Evolutionary conservation across 768 basidiomycete genomes (phyloP).

Genomic region (Tricholoma matsutake): DNA sequence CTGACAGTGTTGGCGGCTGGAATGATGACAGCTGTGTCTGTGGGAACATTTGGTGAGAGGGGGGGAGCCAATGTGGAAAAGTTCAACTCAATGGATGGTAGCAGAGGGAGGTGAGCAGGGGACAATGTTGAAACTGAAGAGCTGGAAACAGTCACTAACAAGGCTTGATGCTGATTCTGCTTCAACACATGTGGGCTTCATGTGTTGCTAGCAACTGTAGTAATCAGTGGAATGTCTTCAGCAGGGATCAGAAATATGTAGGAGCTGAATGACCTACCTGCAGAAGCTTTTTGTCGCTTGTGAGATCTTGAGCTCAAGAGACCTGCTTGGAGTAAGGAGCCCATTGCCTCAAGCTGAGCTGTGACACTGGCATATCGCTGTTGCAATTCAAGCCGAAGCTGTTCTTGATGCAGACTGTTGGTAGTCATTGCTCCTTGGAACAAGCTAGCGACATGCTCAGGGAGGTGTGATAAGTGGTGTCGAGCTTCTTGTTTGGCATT

Average conservation of each 20-base stretch:
- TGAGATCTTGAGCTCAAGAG: neutral
- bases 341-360: neutral
- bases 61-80: too few species aligned
- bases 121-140: too few species aligned
- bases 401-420: neutral
- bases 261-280: neutral
- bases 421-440: neutral
- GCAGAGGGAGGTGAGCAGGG: too few species aligned
- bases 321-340: neutral
- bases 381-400: neutral
- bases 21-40: neutral
- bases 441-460: neutral
- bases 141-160: too few species aligned
- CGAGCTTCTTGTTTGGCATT: neutral
- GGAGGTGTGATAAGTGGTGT: neutral
- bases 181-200: too few species aligned
- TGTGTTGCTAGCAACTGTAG: neutral
- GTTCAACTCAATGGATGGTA: too few species aligned
- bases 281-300: neutral
- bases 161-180: too few species aligned
- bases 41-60: neutral
- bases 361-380: neutral
- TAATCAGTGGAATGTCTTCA: neutral
- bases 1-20: too few species aligned
- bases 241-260: neutral